Evolutionary conservation across 1,139 yeast genomes (phyloP).

Genomic region (Suhomyces guaymorum): DNA sequence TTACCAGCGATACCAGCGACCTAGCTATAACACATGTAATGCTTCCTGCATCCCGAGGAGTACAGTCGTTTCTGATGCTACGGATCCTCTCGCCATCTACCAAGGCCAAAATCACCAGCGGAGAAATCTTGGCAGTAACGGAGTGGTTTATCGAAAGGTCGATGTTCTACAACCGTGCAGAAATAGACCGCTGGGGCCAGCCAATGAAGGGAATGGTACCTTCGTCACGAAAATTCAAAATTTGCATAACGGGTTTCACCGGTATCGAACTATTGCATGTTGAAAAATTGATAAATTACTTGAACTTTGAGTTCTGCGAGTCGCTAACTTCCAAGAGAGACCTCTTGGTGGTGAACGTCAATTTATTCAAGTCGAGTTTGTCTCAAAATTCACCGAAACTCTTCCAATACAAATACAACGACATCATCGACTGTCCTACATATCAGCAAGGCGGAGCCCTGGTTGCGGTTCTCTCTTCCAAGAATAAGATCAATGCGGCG

Average conservation of each 20-base stretch:
- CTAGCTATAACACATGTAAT: conserved; percentile 38
- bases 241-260: conserved; percentile 77
- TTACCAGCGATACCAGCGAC: conserved; percentile 24
- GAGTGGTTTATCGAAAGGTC: conserved; percentile 90
- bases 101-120: conserved; percentile 25
- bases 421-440: conserved; percentile 38
- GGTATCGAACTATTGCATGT: conserved; percentile 82
- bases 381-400: conserved; percentile 40
- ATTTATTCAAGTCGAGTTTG: conserved; percentile 42
- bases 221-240: conserved; percentile 39
- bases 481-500: conserved; percentile 56
- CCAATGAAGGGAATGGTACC: conserved; percentile 51
- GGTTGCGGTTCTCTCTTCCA: conserved; percentile 46
- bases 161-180: conserved; percentile 56
- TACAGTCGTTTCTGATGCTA: conserved; percentile 27
- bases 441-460: conserved; percentile 31
- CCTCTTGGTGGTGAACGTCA: conserved; percentile 62
- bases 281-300: conserved; percentile 56
- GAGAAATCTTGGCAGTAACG: conserved; percentile 47
- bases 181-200: conserved; percentile 70
- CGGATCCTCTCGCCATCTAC: conserved; percentile 26
- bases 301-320: conserved; percentile 53
- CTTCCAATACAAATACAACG: conserved; percentile 38
- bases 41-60: conserved; percentile 41
- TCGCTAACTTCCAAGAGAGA: conserved; percentile 60